Evolutionary conservation across 129 eudicot species (phyloP).

Genomic region (Escallonia rubra): DNA sequence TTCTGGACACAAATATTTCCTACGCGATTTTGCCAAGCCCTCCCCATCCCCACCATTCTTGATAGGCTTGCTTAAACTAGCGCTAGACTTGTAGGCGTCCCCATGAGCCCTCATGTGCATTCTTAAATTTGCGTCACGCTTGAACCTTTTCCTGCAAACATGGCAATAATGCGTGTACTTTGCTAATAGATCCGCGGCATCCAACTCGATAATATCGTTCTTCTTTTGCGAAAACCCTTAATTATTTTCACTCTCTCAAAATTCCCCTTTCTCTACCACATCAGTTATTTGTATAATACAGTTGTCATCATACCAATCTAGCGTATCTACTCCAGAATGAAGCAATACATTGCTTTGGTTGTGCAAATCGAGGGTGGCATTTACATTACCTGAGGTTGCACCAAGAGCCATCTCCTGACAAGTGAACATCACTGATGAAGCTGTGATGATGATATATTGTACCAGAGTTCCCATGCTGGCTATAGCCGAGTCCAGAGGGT

Average conservation of each 20-base stretch:
- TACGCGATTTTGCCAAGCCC: not conserved
- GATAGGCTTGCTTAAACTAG: conserved; percentile 60
- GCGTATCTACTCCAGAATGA: not conserved
- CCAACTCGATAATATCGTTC: conserved; percentile 59
- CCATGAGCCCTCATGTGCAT: conserved; percentile 99
- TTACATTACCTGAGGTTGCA: conserved; percentile 2
- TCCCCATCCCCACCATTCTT: conserved; percentile 9
- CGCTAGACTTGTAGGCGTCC: conserved; percentile 76
- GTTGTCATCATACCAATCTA: conserved; percentile 28
- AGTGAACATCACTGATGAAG: conserved; percentile 67
- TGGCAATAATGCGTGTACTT: conserved; percentile 80
- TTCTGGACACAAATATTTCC: conserved; percentile 82
- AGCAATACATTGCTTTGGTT: not conserved
- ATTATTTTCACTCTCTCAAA: conserved; percentile 8
- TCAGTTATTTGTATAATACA: conserved; percentile 15
- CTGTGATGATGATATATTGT: conserved; percentile 68
- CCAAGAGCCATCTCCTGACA: conserved; percentile 52
- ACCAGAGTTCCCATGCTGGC: conserved; percentile 46
- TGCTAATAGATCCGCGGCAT: conserved; percentile 65
- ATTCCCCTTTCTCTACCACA: conserved; percentile 4
- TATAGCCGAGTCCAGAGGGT: conserved; percentile 31
- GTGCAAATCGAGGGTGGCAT: not conserved
- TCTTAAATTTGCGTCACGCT: conserved; percentile 87
- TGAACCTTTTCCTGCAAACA: conserved; percentile 88
- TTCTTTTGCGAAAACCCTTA: conserved; percentile 13